Evolutionary conservation across 2,329 filamentous ascomycete species (phyloP).

Genomic region (Myriosclerotinia scirpicola): DNA sequence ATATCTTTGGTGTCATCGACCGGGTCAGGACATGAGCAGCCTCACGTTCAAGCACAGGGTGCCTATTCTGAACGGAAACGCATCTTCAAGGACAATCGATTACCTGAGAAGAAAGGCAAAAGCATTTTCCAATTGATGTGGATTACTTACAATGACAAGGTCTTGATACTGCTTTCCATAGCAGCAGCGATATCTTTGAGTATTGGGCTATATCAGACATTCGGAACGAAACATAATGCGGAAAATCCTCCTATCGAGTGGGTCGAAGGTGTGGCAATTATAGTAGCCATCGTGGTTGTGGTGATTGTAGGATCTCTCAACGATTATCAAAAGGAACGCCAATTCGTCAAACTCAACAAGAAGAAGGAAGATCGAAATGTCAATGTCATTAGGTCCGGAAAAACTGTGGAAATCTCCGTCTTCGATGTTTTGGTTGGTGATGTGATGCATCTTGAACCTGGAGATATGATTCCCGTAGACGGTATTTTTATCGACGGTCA

Average conservation of each 20-base stretch:
- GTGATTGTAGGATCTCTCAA: slow-evolving; percentile 75
- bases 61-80: slow-evolving; percentile 64
- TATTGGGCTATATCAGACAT: slow-evolving; percentile 72
- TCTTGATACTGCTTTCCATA: slow-evolving; percentile 68
- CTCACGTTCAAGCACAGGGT: slow-evolving; percentile 24
- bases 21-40: slow-evolving; percentile 1
- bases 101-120: slow-evolving; percentile 70
- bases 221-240: slow-evolving; percentile 53
- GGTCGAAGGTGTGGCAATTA: slow-evolving; percentile 80
- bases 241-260: slow-evolving; percentile 62
- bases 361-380: slow-evolving; percentile 76
- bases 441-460: slow-evolving; percentile 69
- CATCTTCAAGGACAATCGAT: slow-evolving; percentile 65
- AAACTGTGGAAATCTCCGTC: slow-evolving; percentile 66
- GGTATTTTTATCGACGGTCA: slow-evolving; percentile 68
- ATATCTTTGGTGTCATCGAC: slow-evolving; percentile 2
- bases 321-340: slow-evolving; percentile 79
- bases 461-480: slow-evolving; percentile 70
- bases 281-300: slow-evolving; percentile 73
- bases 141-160: slow-evolving; percentile 82
- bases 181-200: slow-evolving; percentile 73
- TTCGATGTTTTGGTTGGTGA: slow-evolving; percentile 73
- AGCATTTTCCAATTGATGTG: slow-evolving; percentile 69
- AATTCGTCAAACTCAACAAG: slow-evolving; percentile 77
- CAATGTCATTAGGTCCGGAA: slow-evolving; percentile 75